phyloP scores from a whole-genome alignment of 768 basidiomycete genomes.

The Tulasnella sp. region DNA sequence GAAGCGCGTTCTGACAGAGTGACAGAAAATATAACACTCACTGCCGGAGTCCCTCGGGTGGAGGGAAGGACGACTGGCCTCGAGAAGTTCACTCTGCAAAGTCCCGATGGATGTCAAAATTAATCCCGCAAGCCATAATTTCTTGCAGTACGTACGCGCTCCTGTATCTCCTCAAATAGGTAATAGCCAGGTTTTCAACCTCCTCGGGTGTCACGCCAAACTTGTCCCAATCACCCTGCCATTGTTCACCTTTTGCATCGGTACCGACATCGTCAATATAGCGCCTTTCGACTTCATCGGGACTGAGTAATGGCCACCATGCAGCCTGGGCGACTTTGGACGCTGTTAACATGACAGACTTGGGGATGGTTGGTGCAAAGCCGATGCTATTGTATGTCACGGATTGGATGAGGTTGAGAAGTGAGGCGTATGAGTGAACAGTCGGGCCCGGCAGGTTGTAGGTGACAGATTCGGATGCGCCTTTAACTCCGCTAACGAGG shows the following conservation, averaged over 20 bases:
- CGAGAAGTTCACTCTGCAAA: conserved; percentile 55
- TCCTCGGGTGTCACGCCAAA: conserved; percentile 77
- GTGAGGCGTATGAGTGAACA: conserved; percentile 66
- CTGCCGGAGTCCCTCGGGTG: conserved; percentile 20
- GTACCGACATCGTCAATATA: conserved; percentile 70
- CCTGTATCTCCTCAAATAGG: conserved; percentile 84
- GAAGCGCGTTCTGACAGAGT: background rate
- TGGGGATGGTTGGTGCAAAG: conserved; percentile 71
- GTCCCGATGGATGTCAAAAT: background rate
- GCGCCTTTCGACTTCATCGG: conserved; percentile 85
- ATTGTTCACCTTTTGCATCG: conserved; percentile 45
- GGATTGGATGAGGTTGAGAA: conserved; percentile 57
- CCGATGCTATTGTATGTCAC: conserved; percentile 75
- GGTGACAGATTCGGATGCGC: conserved; percentile 38
- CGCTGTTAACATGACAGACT: conserved; percentile 58
- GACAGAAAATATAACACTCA: background rate
- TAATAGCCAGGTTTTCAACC: conserved; percentile 84
- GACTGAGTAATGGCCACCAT: conserved; percentile 91
- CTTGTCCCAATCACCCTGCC: conserved; percentile 71
- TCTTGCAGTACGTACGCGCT: conserved; percentile 61
- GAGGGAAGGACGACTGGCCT: conserved; percentile 63
- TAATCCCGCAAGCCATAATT: background rate
- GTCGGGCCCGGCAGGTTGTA: conserved; percentile 85
- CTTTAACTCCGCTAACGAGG: conserved; percentile 49
- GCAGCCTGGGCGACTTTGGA: conserved; percentile 56